A percentile compares a stretch with the other conserved stretches of the same genome.
Evolutionary conservation across 1,284 basidiomycete species (phyloP).

Genomic region (Cutaneotrichosporon mucoides): DNA sequence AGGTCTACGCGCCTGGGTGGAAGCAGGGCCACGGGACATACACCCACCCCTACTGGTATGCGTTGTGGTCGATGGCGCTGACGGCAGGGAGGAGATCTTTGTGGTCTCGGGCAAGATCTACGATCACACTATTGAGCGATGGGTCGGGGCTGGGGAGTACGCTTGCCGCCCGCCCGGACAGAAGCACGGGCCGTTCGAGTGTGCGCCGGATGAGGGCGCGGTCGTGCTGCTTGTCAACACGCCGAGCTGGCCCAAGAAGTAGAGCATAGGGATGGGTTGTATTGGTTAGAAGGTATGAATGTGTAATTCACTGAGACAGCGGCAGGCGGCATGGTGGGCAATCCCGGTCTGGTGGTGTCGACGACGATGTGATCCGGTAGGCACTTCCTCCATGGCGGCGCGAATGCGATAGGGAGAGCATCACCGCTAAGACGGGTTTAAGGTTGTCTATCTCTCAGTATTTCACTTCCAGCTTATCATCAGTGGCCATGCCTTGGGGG

Average conservation of each 20-base stretch:
- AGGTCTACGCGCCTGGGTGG: conserved; percentile 10
- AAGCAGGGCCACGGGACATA: conserved; percentile 5
- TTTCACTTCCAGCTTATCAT: no score
- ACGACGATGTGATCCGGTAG: no score
- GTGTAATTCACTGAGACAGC: no score
- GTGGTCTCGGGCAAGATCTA: conserved; percentile 34
- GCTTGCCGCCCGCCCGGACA: conserved; percentile 19
- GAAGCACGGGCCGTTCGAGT: conserved; percentile 20
- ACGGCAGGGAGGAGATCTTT: conserved; percentile 16
- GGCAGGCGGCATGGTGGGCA: no score
- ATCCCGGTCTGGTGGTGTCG: no score
- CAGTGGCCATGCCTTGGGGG: no score
- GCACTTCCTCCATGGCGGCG: no score
- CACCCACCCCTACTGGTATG: conserved; percentile 4
- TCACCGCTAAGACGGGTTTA: no score
- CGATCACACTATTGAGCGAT: conserved; percentile 56
- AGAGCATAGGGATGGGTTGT: not conserved
- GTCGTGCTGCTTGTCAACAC: conserved; percentile 2
- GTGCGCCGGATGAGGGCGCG: not conserved
- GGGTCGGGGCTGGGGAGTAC: conserved; percentile 18
- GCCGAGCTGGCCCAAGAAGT: not conserved
- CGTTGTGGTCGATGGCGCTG: not conserved
- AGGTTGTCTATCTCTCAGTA: no score
- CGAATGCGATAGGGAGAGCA: no score
- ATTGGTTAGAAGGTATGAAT: no score